Evolutionary conservation across 306 rosid species (phyloP).

Genomic region (Ceratonia siliqua): DNA sequence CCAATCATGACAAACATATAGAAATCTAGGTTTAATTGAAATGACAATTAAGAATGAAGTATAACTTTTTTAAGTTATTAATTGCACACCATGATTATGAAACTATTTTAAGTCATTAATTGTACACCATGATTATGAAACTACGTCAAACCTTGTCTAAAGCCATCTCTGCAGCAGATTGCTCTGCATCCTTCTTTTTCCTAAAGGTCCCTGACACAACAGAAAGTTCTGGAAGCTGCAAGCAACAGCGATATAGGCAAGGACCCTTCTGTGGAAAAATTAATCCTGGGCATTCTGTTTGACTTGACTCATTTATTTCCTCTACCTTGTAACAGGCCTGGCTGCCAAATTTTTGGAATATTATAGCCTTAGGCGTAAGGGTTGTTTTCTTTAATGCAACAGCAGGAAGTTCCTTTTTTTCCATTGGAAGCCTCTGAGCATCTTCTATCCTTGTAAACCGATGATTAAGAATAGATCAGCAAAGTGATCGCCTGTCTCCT

Average conservation of each 20-base stretch:
- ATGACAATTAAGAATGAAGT: background rate
- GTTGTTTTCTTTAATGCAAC: slow-evolving; percentile 38
- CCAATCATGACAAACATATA: background rate
- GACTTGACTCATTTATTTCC: slow-evolving; percentile 65
- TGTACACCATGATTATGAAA: slow-evolving; percentile 16
- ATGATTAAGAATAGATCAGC: background rate
- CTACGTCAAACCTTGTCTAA: slow-evolving; percentile 63
- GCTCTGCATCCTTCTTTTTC: slow-evolving; percentile 96
- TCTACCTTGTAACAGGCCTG: slow-evolving; percentile 62
- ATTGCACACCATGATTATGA: background rate
- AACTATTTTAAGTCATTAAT: background rate
- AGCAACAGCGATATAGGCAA: slow-evolving; percentile 67
- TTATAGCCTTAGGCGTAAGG: slow-evolving; percentile 74
- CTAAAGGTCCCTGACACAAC: slow-evolving; percentile 69
- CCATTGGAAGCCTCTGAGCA: slow-evolving; percentile 52
- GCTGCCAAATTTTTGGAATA: slow-evolving; percentile 64
- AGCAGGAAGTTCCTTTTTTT: slow-evolving; percentile 37
- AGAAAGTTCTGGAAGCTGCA: slow-evolving; percentile 79
- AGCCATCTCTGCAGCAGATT: slow-evolving; percentile 89
- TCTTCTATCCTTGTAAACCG: slow-evolving; percentile 29
- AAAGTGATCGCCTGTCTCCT: background rate
- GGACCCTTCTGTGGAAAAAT: slow-evolving; percentile 62
- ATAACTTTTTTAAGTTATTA: background rate
- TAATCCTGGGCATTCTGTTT: slow-evolving; percentile 74
- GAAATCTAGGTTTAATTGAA: background rate